Conservation (phyloP, 2,329 filamentous ascomycete genomes). For the Ophiostoma perfectum region DNA sequence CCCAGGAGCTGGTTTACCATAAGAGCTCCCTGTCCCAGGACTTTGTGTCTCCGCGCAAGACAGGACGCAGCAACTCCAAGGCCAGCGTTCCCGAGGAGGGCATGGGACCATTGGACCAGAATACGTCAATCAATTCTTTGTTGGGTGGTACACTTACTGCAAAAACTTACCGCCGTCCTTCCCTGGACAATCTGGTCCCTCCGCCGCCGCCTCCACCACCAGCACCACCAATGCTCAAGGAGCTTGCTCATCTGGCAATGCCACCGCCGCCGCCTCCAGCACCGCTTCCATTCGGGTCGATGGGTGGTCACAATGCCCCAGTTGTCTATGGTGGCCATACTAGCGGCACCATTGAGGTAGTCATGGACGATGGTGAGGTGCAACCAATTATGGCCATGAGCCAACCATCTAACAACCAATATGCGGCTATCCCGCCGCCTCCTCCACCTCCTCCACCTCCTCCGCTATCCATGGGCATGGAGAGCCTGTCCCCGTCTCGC, state of each 20-base stretch:
- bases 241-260: conserved; percentile 56
- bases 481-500: neutral
- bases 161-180: conserved; percentile 38
- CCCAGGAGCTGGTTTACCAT: conserved; percentile 39
- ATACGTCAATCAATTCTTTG: conserved; percentile 31
- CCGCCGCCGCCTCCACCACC: conserved; percentile 52
- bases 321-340: conserved; percentile 41
- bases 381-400: conserved; percentile 22
- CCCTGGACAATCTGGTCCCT: conserved; percentile 46
- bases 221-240: conserved; percentile 54
- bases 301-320: conserved; percentile 30
- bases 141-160: neutral
- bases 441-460: neutral
- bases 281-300: conserved; percentile 45
- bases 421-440: neutral
- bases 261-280: conserved; percentile 59
- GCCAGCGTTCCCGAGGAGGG: conserved; percentile 17
- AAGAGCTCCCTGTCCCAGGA: conserved; percentile 14
- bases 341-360: conserved; percentile 59
- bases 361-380: conserved; percentile 56
- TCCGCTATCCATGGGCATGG: neutral
- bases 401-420: neutral
- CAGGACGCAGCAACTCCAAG: conserved; percentile 17
- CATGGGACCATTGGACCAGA: conserved; percentile 31
- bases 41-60: neutral